Percentiles rank a stretch among this genome's conserved stretches.
Conservation (phyloP, 83 land plant genomes). For the Isoetes engelmannii region DNA sequence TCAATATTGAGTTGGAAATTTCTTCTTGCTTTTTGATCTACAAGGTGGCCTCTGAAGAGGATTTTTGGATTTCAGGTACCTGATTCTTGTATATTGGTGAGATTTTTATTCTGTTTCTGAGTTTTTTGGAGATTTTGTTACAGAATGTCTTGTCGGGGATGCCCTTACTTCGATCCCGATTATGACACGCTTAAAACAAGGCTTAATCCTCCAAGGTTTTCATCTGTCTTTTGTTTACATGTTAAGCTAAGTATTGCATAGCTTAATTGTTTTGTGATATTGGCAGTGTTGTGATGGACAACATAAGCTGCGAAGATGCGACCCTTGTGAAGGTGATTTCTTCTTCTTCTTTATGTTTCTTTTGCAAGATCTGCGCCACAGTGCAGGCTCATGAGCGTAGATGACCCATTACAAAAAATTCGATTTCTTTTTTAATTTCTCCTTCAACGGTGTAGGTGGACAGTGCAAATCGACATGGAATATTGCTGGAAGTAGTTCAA, state of each 20-base stretch:
- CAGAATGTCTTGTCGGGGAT: constrained; percentile 8
- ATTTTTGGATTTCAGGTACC: too few species aligned
- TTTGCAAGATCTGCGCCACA: too few species aligned
- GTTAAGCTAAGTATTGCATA: not conserved
- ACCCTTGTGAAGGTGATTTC: constrained; percentile 1
- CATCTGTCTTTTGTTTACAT: not conserved
- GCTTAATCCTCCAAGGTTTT: constrained; percentile 4
- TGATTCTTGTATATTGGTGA: too few species aligned
- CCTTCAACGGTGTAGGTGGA: constrained; percentile 39
- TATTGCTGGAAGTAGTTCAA: constrained; percentile 62
- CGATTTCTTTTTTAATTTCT: too few species aligned
- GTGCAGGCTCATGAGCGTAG: too few species aligned
- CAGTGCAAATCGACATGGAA: constrained; percentile 53
- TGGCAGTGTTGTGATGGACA: constrained; percentile 3
- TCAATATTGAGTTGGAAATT: too few species aligned
- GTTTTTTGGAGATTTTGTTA: not conserved
- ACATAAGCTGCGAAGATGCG: constrained; percentile 6
- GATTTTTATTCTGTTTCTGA: too few species aligned
- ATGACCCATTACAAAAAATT: too few species aligned
- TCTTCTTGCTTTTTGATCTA: too few species aligned
- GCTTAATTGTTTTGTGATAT: not conserved
- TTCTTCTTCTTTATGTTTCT: not conserved
- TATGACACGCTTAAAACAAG: not conserved
- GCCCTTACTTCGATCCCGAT: constrained; percentile 11
- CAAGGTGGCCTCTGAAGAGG: too few species aligned